Base-by-base conservation (phyloP, 2,329 filamentous ascomycete species). In the Emmonsiellopsis sp. region DNA sequence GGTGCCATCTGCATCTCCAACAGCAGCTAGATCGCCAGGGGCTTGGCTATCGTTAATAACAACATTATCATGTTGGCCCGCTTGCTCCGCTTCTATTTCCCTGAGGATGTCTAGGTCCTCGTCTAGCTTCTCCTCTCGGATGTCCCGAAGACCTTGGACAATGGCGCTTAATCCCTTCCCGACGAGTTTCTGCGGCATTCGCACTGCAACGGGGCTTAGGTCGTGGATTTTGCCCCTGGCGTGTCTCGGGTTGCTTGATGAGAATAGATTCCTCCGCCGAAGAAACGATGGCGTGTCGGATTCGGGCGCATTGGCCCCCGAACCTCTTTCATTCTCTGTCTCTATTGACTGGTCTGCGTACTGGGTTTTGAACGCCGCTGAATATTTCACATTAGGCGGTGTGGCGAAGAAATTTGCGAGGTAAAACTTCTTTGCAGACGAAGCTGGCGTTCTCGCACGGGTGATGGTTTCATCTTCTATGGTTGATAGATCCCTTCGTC, bases 401-500 rank as follows among this genome's bases (percentile, higher is more conserved):
- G 73, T 75, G 10, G 72, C 71, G 54, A 75, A 75, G 37, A 75
- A 66, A 46, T 70, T 71, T 9, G 71, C 69, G 11, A 76, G 65
- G 58, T 72, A 71, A 52, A 73, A 72, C 53, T 69, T 71, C 55
- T 72, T 74, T 8, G 70, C 70, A 9, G 72, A 70, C 10, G 72
- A 74, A 2, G 66, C 67, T 2, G 73, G 73, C 0, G 73, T 75
- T 6, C 71, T 35, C 30, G 16, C 10, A 10, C 34, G 15, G 66
- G 30, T 31, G 34, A 26, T 32, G 30, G 16, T 31, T 41, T 34
- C 50, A 34, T 44, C 40, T 15, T 51, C 44, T 5, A 15, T 45
- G 34, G 8, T 10, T 49, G 35, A 34, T 9, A n/a, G 16, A 26
- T 7, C 34, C 10, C 13, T 5, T 31, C 58, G 60, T 40, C 66